Evolutionary conservation across 768 basidiomycete genomes (phyloP).

Genomic region (Dentipellis sp.): DNA sequence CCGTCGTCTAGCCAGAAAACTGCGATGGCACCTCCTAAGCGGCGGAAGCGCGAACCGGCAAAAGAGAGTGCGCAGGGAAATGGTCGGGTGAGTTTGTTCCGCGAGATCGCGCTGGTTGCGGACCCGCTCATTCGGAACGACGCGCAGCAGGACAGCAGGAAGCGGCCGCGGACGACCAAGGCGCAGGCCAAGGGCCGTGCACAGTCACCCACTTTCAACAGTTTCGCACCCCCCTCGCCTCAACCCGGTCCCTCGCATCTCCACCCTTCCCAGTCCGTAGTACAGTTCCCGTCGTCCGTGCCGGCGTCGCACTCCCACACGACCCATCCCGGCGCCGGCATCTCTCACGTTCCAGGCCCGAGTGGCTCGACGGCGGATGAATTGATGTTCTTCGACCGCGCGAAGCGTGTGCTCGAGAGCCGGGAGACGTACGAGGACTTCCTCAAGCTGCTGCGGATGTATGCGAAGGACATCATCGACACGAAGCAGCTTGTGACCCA

Average conservation of each 20-base stretch:
- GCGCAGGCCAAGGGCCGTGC: slow-evolving; percentile 9
- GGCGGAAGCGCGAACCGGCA: slow-evolving; percentile 38
- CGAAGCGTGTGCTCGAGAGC: slow-evolving; percentile 70
- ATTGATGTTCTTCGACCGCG: slow-evolving; percentile 89
- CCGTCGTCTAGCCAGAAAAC: slow-evolving; percentile 9
- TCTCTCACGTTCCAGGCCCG: slow-evolving; percentile 5
- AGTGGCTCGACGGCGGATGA: slow-evolving; percentile 48
- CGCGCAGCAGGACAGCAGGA: slow-evolving; percentile 10
- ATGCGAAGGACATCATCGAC: slow-evolving; percentile 88
- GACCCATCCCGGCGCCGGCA: slow-evolving; percentile 6
- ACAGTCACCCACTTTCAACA: slow-evolving; percentile 14
- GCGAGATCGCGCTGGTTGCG: neutral
- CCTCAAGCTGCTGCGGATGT: slow-evolving; percentile 85
- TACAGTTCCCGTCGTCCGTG: slow-evolving; percentile 4
- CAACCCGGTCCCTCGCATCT: slow-evolving; percentile 9
- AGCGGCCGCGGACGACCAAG: slow-evolving; percentile 10
- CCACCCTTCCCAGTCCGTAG: slow-evolving; percentile 3
- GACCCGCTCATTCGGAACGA: neutral
- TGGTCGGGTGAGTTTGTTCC: slow-evolving; percentile 5
- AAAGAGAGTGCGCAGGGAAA: slow-evolving; percentile 38
- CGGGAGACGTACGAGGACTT: slow-evolving; percentile 87
- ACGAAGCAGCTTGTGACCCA: slow-evolving; percentile 72
- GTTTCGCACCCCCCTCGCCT: slow-evolving; percentile 11
- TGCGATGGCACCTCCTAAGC: slow-evolving; percentile 21
- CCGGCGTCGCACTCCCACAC: slow-evolving; percentile 7